Evolutionary conservation across 805 yeast species (phyloP).

Genomic region (Wickerhamomyces mucosus): DNA sequence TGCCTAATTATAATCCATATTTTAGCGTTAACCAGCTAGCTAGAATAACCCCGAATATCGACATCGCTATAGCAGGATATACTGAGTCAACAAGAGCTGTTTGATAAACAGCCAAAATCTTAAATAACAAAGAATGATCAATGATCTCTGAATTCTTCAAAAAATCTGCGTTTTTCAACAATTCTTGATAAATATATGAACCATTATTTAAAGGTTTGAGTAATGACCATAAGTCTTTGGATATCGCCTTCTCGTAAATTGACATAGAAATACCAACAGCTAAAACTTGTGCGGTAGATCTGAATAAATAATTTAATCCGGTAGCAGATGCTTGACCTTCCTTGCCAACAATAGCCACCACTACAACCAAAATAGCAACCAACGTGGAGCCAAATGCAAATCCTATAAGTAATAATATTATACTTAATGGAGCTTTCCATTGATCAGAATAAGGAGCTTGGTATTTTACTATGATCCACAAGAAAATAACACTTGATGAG

Average conservation of each 20-base stretch:
- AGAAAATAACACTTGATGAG: constrained; percentile 2
- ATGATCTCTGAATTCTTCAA: constrained; percentile 1
- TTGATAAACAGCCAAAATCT: constrained; percentile 1
- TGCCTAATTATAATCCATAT: too few species aligned
- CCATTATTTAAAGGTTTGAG: constrained; percentile 4
- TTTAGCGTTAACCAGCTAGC: too few species aligned
- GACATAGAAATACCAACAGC: constrained; percentile 29
- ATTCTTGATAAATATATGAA: neutral
- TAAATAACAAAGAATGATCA: neutral
- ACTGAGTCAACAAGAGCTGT: neutral
- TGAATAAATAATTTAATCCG: constrained; percentile 32
- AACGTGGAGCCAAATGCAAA: constrained; percentile 28
- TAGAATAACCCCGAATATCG: too few species aligned
- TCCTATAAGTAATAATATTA: constrained; percentile 23
- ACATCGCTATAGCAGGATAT: too few species aligned
- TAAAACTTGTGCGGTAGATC: constrained; percentile 31
- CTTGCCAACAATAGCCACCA: constrained; percentile 29
- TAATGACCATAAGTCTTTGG: constrained; percentile 2
- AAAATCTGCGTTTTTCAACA: constrained; percentile 1
- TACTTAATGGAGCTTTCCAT: constrained; percentile 12
- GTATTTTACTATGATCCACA: constrained; percentile 1
- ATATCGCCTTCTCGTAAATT: constrained; percentile 15
- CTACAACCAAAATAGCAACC: constrained; percentile 27
- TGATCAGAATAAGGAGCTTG: constrained; percentile 5
- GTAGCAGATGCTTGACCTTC: constrained; percentile 32